Evolutionary conservation across 805 yeast species (phyloP), one percentile per base, ranked within the genome.

Genomic region (Yamadazyma tumulicola): DNA sequence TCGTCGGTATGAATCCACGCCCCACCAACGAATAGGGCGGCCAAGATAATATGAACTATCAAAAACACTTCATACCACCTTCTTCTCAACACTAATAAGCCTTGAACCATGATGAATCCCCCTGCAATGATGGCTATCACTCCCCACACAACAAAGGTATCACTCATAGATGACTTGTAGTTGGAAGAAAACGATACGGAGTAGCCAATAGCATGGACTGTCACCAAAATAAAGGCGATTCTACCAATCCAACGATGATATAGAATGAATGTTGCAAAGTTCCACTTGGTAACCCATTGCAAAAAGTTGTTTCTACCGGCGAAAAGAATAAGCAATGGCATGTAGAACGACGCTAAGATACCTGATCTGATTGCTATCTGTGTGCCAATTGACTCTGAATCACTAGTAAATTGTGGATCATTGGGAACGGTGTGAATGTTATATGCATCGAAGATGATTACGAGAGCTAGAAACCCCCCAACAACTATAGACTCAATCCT

Each of bases 281-380:
- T 61, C 81, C 82, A 75, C 17, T 81, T 73, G 1, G 85, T 75
- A 12, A 74, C 12, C 74, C 75, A 74, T 40, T 72, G 77, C 38
- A 80, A 52, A 31, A 81, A 52, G 48, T 79, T 80, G 54, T 80
- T 80, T 46, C 85, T 59, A 26, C 83, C 77, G 2, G 84, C 79
- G 49, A 79, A 77, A 32, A 78, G 54, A 20, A 76, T 59, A 29
- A 78, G 42, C 29, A 77, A 52, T 3, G 86, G 85, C 55, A 57
- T 69, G 54, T 48, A 43, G n/a, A 69, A 63, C 3, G 67, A 53
- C 6, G 50, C 57, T 29, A 76, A 49, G 18, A 78, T 66, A 2
- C 78, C 83, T 1, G 78, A 47, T 47, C 85, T 61, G 45, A 76
- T 76, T 23, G 72, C 77, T 31, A 55, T 41, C 34, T 64, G 69